Base-by-base conservation (phyloP, 163 green algal species). In the Scenedesmus sp. region DNA sequence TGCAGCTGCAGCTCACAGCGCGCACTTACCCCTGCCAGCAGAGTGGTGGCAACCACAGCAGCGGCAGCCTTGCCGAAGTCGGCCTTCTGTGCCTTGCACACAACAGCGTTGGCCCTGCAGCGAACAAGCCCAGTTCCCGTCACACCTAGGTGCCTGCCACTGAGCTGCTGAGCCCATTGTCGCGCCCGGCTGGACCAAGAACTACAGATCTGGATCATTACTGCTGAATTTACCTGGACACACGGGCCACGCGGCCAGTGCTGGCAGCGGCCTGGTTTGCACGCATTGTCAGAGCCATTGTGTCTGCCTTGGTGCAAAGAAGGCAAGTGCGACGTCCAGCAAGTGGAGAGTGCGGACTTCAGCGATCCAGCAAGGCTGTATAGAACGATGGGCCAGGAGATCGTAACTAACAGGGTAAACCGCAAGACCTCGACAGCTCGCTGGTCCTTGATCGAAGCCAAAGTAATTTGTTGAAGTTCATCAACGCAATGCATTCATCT, bases 1-100 rank as follows among this genome's bases (percentile, higher is more conserved):
- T 76, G 70, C 70, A 79, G 70, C 70, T 79, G 23, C 70, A 79
- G 70, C 70, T 79, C 23, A 52, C 23, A 79, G 70, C 70, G 70
- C 70, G 66, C 76, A 92, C 97, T 95, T 90, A 99, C 97, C 90
- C 97, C 97, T 64, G 97, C 97, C 15, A 98, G 70, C 70, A 98
- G 91, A 20, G 96, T 90, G 70, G 95, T 94, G 77, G 96, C 96
- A 73, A 94, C 95, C 3, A 97, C 92, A 62, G 94, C 91, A 46
- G 94, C 94, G 87, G 95, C 95, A 57, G 94, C 92, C 92, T 96
- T 85, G 90, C 92, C 93, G 88, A 95, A 94, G 76, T 94, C 89
- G 79, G 83, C 90, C 91, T 96, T 94, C 86, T 95, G 92, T 82
- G 94, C 95, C 92, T 95, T 94, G 94, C 94, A 96, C 84, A 95